phyloP scores from a whole-genome alignment of 148 eudicot species.

The Simmondsia chinensis region DNA sequence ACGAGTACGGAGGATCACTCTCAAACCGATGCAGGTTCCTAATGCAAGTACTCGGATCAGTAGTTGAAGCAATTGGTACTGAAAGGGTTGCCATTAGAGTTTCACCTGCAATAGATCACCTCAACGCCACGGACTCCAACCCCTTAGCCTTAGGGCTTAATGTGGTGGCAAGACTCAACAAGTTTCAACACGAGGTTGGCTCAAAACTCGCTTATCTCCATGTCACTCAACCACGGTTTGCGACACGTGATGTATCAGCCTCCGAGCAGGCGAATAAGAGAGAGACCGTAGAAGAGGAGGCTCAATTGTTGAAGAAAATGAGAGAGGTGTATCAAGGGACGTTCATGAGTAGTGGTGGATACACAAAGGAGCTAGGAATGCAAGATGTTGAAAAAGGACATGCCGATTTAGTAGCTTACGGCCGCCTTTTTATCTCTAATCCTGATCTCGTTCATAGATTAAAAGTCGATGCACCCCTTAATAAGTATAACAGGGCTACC shows the following conservation, averaged over 20 bases:
- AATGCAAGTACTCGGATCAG: conserved; percentile 40
- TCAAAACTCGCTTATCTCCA: conserved; percentile 50
- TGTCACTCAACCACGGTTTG: conserved; percentile 64
- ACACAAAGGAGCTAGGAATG: conserved; percentile 45
- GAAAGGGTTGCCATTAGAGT: conserved; percentile 53
- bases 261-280: conserved; percentile 26
- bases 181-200: conserved; percentile 29
- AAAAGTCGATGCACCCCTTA: conserved; percentile 52
- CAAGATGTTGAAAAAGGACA: conserved; percentile 60
- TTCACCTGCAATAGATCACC: conserved; percentile 77
- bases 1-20: conserved; percentile 70
- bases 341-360: conserved; percentile 73
- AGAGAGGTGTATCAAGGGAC: conserved; percentile 46
- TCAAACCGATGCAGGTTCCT: conserved; percentile 62
- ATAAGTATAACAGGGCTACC: conserved; percentile 43
- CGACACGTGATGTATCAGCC: conserved; percentile 47
- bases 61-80: conserved; percentile 45
- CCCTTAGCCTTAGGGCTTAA: conserved; percentile 60
- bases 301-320: conserved; percentile 35
- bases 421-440: conserved; percentile 58
- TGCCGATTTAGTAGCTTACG: conserved; percentile 74
- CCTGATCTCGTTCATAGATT: conserved; percentile 76
- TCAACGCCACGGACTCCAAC: conserved; percentile 65
- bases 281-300: conserved; percentile 26
- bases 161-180: conserved; percentile 51